Evolutionary conservation across 2,329 filamentous ascomycete species (phyloP).

Genomic region (Penicillium thymicola): DNA sequence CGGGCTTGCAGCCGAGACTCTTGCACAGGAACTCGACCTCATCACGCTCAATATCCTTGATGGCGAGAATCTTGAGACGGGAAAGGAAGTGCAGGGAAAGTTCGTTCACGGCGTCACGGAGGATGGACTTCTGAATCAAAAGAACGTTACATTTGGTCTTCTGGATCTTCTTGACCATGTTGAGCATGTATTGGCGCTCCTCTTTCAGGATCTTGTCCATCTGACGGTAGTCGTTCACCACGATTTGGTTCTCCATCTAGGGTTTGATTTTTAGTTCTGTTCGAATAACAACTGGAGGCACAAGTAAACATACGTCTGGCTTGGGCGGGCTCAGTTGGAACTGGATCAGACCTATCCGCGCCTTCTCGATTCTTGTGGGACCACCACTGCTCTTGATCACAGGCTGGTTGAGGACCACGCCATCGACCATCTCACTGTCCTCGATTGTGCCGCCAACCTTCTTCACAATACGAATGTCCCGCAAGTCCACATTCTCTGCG

Average conservation of each 20-base stretch:
- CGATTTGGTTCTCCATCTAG: slow-evolving; percentile 98
- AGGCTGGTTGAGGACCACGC: slow-evolving; percentile 84
- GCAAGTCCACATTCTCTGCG: slow-evolving; percentile 92
- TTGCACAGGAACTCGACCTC: slow-evolving; percentile 99
- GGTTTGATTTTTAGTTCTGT: slow-evolving; percentile 17
- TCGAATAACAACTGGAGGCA: background rate
- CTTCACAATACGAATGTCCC: slow-evolving; percentile 95
- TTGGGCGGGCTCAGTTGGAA: slow-evolving; percentile 98
- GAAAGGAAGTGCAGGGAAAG: slow-evolving; percentile 95
- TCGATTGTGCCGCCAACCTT: slow-evolving; percentile 98
- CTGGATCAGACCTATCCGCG: slow-evolving; percentile 92
- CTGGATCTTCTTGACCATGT: slow-evolving; percentile 99
- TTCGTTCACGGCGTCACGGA: slow-evolving; percentile 96
- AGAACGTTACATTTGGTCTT: slow-evolving; percentile 99
- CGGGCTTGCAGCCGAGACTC: slow-evolving; percentile 96
- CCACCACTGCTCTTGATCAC: slow-evolving; percentile 93
- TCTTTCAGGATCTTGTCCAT: slow-evolving; percentile 99
- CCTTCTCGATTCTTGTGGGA: slow-evolving; percentile 92
- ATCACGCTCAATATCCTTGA: slow-evolving; percentile 98
- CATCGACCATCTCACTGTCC: slow-evolving; percentile 95
- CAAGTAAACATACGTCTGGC: slow-evolving; percentile 68
- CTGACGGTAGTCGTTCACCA: slow-evolving; percentile 98
- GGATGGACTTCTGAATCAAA: slow-evolving; percentile 96
- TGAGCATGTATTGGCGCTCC: slow-evolving; percentile 94
- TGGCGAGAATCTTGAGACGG: slow-evolving; percentile 88